Percentiles rank a stretch among this genome's conserved stretches.
These are phyloP conservation scores for Penicillium sumatraense DNA, from an alignment of 2,329 filamentous ascomycete species.

Conservation along the genomic window DNA sequence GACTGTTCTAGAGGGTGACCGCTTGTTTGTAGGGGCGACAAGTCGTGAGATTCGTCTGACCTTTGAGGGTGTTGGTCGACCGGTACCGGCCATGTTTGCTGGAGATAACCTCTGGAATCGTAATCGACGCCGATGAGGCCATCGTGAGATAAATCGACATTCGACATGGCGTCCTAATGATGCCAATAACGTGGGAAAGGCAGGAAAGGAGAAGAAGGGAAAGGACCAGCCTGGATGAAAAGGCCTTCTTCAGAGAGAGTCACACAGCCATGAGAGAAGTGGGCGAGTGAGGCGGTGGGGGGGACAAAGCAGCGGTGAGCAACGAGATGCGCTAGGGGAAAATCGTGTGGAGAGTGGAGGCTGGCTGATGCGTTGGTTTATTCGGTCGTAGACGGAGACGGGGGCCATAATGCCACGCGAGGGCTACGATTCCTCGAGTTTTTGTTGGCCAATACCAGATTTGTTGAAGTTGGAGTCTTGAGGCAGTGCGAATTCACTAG, in stretches of 20 bases:
- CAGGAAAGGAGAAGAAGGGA: conserved; percentile 28
- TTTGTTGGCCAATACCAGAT: background rate
- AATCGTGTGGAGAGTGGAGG: conserved; percentile 35
- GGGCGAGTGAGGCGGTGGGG: conserved; percentile 43
- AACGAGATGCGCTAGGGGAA: conserved; percentile 45
- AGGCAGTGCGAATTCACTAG: conserved; percentile 6
- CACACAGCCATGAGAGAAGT: conserved; percentile 30
- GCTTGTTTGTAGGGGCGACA: conserved; percentile 50
- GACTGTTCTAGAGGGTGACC: conserved; percentile 50
- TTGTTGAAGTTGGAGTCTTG: conserved; percentile 2
- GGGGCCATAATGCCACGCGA: conserved; percentile 8
- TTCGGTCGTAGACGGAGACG: conserved; percentile 18
- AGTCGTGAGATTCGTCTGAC: conserved; percentile 44
- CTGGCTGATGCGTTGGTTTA: conserved; percentile 6
- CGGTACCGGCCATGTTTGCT: conserved; percentile 49
- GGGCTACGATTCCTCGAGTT: conserved; percentile 2
- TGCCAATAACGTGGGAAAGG: conserved; percentile 35
- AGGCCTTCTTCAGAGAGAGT: conserved; percentile 31
- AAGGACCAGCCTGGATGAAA: conserved; percentile 37
- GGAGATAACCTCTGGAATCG: conserved; percentile 52
- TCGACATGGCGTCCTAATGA: conserved; percentile 45
- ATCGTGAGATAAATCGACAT: conserved; percentile 50
- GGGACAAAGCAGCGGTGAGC: conserved; percentile 51
- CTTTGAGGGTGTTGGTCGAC: conserved; percentile 46
- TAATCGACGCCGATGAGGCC: conserved; percentile 54